Conservation (phyloP, 345 rosid genomes). For the Leavenworthia alabamica region DNA sequence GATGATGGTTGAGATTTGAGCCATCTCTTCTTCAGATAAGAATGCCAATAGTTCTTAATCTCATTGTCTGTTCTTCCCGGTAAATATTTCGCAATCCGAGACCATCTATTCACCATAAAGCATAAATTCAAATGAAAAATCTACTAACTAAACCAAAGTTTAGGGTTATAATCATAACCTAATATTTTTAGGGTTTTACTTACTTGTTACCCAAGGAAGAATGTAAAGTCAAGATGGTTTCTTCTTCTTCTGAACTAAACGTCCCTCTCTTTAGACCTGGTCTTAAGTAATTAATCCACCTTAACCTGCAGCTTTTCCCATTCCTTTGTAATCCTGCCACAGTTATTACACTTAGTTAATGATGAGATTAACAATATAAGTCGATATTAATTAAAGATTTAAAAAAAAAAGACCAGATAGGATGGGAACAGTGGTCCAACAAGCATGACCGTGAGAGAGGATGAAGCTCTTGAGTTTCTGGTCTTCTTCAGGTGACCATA, state of each 20-base stretch:
- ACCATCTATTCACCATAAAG: slow-evolving; percentile 55
- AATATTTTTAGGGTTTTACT: slow-evolving; percentile 2
- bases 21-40: slow-evolving; percentile 63
- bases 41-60: slow-evolving; percentile 92
- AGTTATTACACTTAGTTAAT: background rate
- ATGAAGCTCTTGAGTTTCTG: slow-evolving; percentile 56
- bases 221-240: slow-evolving; percentile 63
- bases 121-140: background rate
- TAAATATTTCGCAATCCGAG: slow-evolving; percentile 70
- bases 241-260: slow-evolving; percentile 61
- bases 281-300: slow-evolving; percentile 91
- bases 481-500: slow-evolving; percentile 99
- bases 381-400: background rate
- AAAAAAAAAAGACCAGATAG: slow-evolving; percentile 55
- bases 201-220: slow-evolving; percentile 87
- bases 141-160: background rate
- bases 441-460: slow-evolving; percentile 63
- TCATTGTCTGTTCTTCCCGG: slow-evolving; percentile 98
- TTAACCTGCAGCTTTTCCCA: slow-evolving; percentile 89
- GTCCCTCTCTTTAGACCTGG: slow-evolving; percentile 78
- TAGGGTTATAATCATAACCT: background rate
- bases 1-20: slow-evolving; percentile 35
- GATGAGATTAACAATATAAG: background rate
- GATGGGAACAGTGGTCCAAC: slow-evolving; percentile 85
- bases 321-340: slow-evolving; percentile 74